phyloP scores from a whole-genome alignment of 805 yeast genomes.

The Yamadazyma takamatsuzukensis region DNA sequence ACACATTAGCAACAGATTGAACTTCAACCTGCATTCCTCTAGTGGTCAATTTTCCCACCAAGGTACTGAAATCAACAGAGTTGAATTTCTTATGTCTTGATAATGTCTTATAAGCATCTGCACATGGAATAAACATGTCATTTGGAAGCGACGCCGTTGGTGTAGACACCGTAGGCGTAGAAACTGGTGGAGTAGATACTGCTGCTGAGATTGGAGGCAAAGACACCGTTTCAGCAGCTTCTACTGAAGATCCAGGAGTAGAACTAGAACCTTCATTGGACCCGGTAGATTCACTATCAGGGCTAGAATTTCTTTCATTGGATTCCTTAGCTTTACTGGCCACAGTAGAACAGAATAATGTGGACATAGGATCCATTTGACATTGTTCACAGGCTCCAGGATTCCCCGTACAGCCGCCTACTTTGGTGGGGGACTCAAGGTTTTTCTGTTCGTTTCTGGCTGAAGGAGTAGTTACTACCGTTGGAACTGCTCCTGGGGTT shows the following conservation, averaged over 20 bases:
- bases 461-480: constrained; percentile 19
- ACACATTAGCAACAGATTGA: constrained; percentile 81
- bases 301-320: constrained; percentile 11
- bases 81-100: constrained; percentile 77
- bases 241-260: constrained; percentile 3
- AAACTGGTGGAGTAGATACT: constrained; percentile 16
- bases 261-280: constrained; percentile 3
- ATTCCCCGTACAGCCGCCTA: constrained; percentile 68
- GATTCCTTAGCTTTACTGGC: constrained; percentile 48
- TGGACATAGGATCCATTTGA: constrained; percentile 82
- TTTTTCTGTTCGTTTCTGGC: constrained; percentile 4
- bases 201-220: constrained; percentile 7
- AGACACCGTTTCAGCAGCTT: constrained; percentile 2
- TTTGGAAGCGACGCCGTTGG: constrained; percentile 8
- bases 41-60: constrained; percentile 73
- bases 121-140: constrained; percentile 74
- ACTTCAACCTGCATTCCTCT: constrained; percentile 90
- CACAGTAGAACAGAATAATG: constrained; percentile 82
- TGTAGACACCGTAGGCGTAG: constrained; percentile 10
- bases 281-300: no score
- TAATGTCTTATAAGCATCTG: constrained; percentile 85
- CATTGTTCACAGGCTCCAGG: constrained; percentile 88
- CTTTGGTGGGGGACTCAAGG: constrained; percentile 4
- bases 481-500: constrained; percentile 36
- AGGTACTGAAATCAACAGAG: constrained; percentile 65